These are phyloP conservation scores for Fonsecaea monophora DNA, from an alignment of 2,329 filamentous ascomycete species.

Conservation along the genomic window DNA sequence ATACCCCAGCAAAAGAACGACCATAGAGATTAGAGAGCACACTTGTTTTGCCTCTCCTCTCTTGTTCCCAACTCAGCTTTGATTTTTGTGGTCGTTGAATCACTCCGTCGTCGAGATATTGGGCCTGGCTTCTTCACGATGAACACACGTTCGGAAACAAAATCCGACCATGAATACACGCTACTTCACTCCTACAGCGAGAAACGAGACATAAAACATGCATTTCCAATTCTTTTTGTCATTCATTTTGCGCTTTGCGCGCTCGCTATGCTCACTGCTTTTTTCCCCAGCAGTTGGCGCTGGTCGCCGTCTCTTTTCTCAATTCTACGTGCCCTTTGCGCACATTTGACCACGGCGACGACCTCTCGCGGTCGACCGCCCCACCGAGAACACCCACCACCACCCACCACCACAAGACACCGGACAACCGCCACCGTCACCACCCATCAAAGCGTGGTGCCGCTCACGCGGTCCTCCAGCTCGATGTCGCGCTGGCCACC, in stretches of 20 bases:
- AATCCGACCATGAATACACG: background rate
- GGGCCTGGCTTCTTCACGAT: background rate
- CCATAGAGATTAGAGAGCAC: background rate
- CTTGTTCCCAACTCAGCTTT: background rate
- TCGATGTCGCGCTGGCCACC: constrained; percentile 3
- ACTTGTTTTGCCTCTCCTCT: background rate
- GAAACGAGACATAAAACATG: background rate
- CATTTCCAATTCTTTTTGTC: background rate
- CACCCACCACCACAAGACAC: background rate
- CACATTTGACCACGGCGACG: background rate
- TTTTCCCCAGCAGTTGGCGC: background rate
- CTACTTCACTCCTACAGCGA: background rate
- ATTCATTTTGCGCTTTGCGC: background rate
- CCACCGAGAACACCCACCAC: background rate
- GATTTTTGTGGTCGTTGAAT: too few relatives aligned
- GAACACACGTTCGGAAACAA: background rate
- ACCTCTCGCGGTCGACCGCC: constrained; percentile 2
- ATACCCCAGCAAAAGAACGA: background rate
- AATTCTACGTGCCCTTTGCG: background rate
- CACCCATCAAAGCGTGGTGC: constrained; percentile 4
- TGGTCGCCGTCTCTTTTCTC: background rate
- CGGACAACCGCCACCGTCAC: background rate
- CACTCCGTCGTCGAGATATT: background rate
- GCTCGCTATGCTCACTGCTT: background rate
- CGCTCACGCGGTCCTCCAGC: constrained; percentile 1